A percentile compares a stretch with the other conserved stretches of the same genome.
phyloP scores from a whole-genome alignment of 208 protist species.

The Balamuthia mandrillaris region DNA sequence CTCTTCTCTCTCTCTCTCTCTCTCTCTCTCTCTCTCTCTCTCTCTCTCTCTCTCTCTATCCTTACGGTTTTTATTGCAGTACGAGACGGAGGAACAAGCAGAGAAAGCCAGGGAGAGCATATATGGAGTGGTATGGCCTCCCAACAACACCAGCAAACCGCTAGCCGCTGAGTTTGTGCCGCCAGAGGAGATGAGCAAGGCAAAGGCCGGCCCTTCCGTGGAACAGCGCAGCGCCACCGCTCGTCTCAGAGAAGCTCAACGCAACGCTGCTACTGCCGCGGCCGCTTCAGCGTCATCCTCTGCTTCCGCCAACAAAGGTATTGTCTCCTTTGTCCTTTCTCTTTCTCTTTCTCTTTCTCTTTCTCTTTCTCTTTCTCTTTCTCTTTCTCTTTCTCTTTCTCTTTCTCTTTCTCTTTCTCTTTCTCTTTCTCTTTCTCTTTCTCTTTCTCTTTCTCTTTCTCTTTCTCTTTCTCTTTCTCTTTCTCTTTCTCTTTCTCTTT shows the following conservation, averaged over 20 bases:
- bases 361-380: not conserved
- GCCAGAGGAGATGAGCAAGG: no score
- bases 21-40: no score
- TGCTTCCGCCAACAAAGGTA: no score
- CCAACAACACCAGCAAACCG: not conserved
- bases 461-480: not conserved
- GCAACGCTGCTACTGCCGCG: no score
- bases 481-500: not conserved
- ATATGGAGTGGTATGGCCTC: conserved; percentile 35
- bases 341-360: no score
- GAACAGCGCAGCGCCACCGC: no score
- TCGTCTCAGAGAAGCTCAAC: no score
- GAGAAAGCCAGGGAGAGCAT: not conserved
- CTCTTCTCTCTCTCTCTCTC: no score
- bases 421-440: not conserved
- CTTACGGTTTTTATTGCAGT: not conserved
- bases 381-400: not conserved
- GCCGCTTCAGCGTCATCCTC: no score
- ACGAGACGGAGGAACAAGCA: conserved; percentile 26
- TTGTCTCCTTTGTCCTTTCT: no score
- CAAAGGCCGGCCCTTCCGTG: no score
- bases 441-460: not conserved
- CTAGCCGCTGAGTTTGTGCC: conserved; percentile 18
- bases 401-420: not conserved
- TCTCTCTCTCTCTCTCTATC: not conserved